phyloP scores from a whole-genome alignment of 2,329 filamentous ascomycete genomes.

The Aspergillus carbonarius region DNA sequence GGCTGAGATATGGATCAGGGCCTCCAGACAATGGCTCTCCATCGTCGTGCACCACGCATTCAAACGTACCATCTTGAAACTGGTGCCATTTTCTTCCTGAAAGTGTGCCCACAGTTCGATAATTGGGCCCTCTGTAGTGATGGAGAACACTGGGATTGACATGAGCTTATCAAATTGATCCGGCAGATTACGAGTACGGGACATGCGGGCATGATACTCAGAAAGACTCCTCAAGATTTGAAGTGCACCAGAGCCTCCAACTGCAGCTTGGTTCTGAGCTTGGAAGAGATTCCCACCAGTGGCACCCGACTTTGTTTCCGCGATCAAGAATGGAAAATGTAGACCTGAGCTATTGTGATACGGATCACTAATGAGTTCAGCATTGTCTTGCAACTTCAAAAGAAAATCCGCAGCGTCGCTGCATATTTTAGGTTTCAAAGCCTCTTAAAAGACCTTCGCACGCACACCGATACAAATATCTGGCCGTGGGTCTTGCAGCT shows the following conservation, averaged over 20 bases:
- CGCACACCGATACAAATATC: no score
- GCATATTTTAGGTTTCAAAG: no score
- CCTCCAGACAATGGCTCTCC: not conserved
- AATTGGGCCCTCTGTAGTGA: not conserved
- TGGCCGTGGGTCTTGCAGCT: no score
- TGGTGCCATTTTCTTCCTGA: not conserved
- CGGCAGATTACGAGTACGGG: not conserved
- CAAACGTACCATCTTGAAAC: no score
- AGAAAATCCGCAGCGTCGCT: no score
- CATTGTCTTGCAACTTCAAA: not conserved
- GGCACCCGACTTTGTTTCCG: slow-evolving; percentile 7
- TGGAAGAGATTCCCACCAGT: not conserved
- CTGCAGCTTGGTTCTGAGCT: slow-evolving; percentile 4
- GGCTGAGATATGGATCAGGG: no score
- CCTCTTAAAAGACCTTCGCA: no score
- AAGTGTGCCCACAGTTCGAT: slow-evolving; percentile 1
- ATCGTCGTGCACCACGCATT: not conserved
- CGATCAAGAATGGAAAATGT: slow-evolving; percentile 10
- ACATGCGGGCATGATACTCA: not conserved
- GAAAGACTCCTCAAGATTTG: not conserved
- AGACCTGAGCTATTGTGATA: not conserved
- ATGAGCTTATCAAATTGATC: not conserved
- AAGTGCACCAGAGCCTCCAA: not conserved
- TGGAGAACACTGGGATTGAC: not conserved
- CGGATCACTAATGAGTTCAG: slow-evolving; percentile 4